These are phyloP conservation scores for Lactuca sativa DNA, from an alignment of 129 eudicot genomes.

Conservation along the genomic window DNA sequence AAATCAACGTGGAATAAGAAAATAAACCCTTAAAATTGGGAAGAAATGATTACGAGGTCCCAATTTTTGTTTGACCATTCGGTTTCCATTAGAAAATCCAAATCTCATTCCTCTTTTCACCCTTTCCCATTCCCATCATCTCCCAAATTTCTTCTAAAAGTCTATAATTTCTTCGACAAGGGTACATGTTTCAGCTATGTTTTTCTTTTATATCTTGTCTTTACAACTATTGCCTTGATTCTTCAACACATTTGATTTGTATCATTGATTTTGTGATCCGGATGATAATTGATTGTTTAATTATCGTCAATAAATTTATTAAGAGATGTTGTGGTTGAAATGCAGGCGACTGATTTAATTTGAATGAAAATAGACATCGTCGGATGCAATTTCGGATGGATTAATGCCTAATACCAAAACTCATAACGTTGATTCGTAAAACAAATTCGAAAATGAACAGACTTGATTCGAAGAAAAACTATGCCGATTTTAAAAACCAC, in stretches of 20 bases:
- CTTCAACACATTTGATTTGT: not conserved
- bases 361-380: not conserved
- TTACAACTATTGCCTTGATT: not conserved
- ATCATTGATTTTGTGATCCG: not conserved
- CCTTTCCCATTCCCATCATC: not conserved
- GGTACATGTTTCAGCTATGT: not conserved
- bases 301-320: not conserved
- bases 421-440: conserved; percentile 16
- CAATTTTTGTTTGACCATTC: conserved; percentile 22
- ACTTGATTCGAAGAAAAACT: conserved; percentile 25
- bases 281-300: not conserved
- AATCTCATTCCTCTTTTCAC: conserved; percentile 4
- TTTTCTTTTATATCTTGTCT: not conserved
- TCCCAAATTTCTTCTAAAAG: conserved; percentile 1
- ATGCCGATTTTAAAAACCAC: conserved; percentile 27
- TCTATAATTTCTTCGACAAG: not conserved
- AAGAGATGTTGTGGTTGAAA: conserved; percentile 5
- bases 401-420: conserved; percentile 24
- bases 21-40: conserved; percentile 28
- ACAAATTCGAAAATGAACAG: conserved; percentile 28
- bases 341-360: conserved; percentile 11
- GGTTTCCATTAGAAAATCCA: conserved; percentile 6
- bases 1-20: conserved; percentile 28
- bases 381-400: not conserved
- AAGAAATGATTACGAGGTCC: conserved; percentile 25